phyloP scores from a whole-genome alignment of 306 rosid species.

The Pyrus betulifolia region DNA sequence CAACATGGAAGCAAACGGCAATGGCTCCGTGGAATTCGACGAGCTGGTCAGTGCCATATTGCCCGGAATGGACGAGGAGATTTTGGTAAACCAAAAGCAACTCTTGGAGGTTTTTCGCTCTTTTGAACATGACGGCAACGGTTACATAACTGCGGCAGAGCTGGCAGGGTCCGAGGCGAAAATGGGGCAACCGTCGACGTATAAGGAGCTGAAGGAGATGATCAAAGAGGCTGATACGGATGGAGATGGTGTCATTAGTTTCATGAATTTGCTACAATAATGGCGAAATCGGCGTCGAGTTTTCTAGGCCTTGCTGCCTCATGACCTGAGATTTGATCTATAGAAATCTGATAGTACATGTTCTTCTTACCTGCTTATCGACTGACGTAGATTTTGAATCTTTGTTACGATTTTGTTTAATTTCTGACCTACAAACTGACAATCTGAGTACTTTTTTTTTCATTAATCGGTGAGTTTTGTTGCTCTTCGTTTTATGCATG shows the following conservation, averaged over 20 bases:
- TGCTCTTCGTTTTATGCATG: neutral
- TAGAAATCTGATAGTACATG: neutral
- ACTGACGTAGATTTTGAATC: neutral
- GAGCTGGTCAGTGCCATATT: slow-evolving; percentile 51
- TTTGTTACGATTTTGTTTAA: neutral
- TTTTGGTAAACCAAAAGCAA: slow-evolving; percentile 48
- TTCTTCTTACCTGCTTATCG: neutral
- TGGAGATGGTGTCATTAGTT: slow-evolving; percentile 82
- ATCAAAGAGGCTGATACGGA: slow-evolving; percentile 69
- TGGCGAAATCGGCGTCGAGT: slow-evolving; percentile 66
- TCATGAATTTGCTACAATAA: slow-evolving; percentile 59
- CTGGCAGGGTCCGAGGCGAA: slow-evolving; percentile 79
- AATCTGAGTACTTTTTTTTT: neutral
- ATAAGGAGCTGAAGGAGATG: slow-evolving; percentile 70
- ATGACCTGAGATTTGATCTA: neutral
- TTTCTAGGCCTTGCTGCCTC: slow-evolving; percentile 41
- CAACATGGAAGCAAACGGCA: slow-evolving; percentile 63
- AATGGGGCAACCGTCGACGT: slow-evolving; percentile 77
- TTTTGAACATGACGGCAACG: slow-evolving; percentile 78
- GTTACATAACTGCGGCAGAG: slow-evolving; percentile 64
- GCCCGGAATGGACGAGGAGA: slow-evolving; percentile 50
- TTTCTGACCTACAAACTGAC: neutral
- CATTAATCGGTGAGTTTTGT: neutral
- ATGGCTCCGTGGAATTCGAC: slow-evolving; percentile 74
- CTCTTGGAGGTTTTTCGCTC: slow-evolving; percentile 54